Evolutionary conservation across 1,284 basidiomycete species (phyloP).

Genomic region (Cystobasidium sp.): DNA sequence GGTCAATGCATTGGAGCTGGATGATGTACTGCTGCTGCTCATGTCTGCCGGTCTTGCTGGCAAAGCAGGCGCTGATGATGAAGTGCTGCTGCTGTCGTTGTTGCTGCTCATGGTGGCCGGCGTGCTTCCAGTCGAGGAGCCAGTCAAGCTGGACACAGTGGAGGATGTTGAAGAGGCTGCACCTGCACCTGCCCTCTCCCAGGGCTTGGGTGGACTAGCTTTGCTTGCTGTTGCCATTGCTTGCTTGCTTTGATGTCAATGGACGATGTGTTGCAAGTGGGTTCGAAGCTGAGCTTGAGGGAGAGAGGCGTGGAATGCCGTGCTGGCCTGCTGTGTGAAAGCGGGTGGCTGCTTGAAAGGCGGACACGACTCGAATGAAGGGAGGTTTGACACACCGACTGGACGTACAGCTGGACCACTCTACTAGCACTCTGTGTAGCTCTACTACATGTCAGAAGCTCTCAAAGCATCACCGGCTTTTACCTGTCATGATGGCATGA

Average conservation of each 20-base stretch:
- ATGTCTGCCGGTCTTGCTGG: conserved; percentile 62
- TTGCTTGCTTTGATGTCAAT: neutral
- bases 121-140: conserved; percentile 51
- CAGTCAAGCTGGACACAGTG: conserved; percentile 56
- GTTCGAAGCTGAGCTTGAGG: too few species aligned
- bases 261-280: neutral
- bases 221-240: conserved; percentile 57
- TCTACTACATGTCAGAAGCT: too few species aligned
- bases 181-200: conserved; percentile 65
- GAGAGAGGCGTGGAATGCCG: too few species aligned
- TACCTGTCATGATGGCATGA: too few species aligned
- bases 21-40: conserved; percentile 58
- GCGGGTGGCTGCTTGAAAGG: too few species aligned
- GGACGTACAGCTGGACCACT: too few species aligned
- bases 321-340: neutral
- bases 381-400: too few species aligned
- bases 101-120: conserved; percentile 52
- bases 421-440: too few species aligned
- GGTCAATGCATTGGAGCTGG: conserved; percentile 33
- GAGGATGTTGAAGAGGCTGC: conserved; percentile 53
- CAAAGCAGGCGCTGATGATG: conserved; percentile 57
- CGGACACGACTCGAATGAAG: too few species aligned
- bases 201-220: conserved; percentile 82
- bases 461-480: too few species aligned
- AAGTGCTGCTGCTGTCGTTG: conserved; percentile 16